Conservation (phyloP, 2,329 filamentous ascomycete genomes). For the Aspergillus sp. region DNA sequence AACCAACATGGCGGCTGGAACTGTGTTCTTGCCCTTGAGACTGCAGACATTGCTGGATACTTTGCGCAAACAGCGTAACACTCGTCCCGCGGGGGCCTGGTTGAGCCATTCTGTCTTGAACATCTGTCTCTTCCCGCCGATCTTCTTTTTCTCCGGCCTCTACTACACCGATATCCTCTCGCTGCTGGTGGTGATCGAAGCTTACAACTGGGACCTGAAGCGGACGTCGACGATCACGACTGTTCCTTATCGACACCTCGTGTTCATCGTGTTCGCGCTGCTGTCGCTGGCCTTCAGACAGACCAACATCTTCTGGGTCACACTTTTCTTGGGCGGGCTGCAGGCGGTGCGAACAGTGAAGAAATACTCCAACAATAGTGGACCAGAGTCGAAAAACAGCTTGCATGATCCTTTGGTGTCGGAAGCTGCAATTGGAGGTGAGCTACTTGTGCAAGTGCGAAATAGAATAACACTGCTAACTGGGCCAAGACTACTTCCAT, state of each 20-base stretch:
- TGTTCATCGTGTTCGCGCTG: constrained; percentile 59
- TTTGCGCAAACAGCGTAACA: constrained; percentile 36
- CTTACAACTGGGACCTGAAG: constrained; percentile 57
- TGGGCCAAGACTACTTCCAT: constrained; percentile 46
- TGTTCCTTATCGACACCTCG: constrained; percentile 25
- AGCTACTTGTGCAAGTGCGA: constrained; percentile 7
- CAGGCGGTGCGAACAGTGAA: constrained; percentile 40
- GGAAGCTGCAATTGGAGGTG: constrained; percentile 52
- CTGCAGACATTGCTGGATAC: constrained; percentile 56
- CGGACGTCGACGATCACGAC: constrained; percentile 24
- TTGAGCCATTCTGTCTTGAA: constrained; percentile 62
- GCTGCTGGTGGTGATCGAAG: constrained; percentile 69
- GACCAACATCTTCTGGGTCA: constrained; percentile 96
- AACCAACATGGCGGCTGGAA: constrained; percentile 38
- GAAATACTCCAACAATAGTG: constrained; percentile 25
- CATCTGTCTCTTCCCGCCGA: constrained; percentile 76
- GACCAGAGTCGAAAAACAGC: constrained; percentile 36
- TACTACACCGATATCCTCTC: constrained; percentile 95
- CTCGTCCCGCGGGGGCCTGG: constrained; percentile 30
- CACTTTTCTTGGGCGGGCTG: constrained; percentile 47
- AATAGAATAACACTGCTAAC: constrained; percentile 22
- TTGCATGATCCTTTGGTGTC: constrained; percentile 52
- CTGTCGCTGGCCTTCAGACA: constrained; percentile 76
- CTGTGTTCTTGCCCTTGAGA: constrained; percentile 44
- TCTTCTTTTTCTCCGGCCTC: constrained; percentile 94